These are phyloP conservation scores for Fusarium pseudocircinatum DNA, from an alignment of 2,329 filamentous ascomycete genomes.

Conservation along the genomic window DNA sequence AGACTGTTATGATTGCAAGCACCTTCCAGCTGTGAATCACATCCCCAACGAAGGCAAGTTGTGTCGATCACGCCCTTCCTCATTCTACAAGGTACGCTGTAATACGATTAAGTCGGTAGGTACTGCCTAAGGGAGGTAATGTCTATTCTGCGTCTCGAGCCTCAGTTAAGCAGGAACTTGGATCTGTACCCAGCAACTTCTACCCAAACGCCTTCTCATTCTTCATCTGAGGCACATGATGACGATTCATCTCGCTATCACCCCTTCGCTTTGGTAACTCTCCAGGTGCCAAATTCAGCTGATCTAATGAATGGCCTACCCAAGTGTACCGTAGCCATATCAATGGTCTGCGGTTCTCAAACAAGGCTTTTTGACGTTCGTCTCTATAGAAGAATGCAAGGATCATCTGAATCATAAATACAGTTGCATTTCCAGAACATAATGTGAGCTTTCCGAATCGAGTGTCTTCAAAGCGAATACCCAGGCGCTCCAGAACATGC, in stretches of 20 bases:
- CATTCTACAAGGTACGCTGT: neutral
- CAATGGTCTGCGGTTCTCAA: slow-evolving; percentile 3
- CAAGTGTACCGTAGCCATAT: slow-evolving; percentile 31
- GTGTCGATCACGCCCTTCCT: neutral
- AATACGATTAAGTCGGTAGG: neutral
- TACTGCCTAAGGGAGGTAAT: neutral
- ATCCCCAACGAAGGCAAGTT: neutral
- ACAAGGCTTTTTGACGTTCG: slow-evolving; percentile 1
- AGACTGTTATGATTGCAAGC: neutral
- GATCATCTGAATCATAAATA: slow-evolving; percentile 18
- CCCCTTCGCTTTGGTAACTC: neutral
- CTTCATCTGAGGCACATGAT: slow-evolving; percentile 15
- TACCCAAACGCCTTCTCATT: slow-evolving; percentile 13
- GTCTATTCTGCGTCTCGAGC: neutral
- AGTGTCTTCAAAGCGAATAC: slow-evolving; percentile 25
- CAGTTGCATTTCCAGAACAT: slow-evolving; percentile 23
- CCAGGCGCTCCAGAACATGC: slow-evolving; percentile 25
- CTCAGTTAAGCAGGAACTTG: too few relatives aligned
- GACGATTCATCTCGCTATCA: slow-evolving; percentile 19
- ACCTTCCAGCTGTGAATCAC: neutral
- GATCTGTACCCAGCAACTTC: neutral
- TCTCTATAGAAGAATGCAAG: slow-evolving; percentile 24
- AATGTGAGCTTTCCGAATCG: slow-evolving; percentile 24
- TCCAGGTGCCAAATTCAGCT: slow-evolving; percentile 23
- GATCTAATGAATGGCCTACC: slow-evolving; percentile 32